These are phyloP conservation scores for Pneumocystis canis DNA, from an alignment of 1,139 yeast species.

Conservation along the genomic window DNA sequence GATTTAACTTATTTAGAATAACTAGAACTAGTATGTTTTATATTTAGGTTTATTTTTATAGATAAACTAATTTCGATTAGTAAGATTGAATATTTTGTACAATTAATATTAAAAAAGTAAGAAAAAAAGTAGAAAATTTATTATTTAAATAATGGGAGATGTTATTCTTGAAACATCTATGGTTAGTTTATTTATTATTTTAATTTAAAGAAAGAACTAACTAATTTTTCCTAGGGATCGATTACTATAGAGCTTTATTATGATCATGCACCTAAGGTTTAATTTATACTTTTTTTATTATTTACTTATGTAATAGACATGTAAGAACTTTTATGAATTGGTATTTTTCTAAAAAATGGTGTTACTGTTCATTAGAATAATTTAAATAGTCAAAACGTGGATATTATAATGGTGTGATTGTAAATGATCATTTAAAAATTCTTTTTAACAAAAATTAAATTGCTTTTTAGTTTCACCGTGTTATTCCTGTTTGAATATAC, in stretches of 20 bases:
- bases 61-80: too few species aligned
- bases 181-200: neutral
- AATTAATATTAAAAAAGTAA: neutral
- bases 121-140: neutral
- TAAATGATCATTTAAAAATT: slow-evolving; percentile 1
- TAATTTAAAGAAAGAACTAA: slow-evolving; percentile 1
- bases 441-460: neutral
- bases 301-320: slow-evolving; percentile 14
- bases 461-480: slow-evolving; percentile 27
- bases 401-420: slow-evolving; percentile 21
- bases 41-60: too few species aligned
- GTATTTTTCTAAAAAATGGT: slow-evolving; percentile 2
- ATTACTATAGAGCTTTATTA: slow-evolving; percentile 22
- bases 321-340: slow-evolving; percentile 20
- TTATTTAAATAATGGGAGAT: neutral
- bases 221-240: slow-evolving; percentile 17
- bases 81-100: neutral
- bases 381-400: slow-evolving; percentile 16
- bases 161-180: neutral
- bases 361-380: neutral
- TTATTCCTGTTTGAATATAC: slow-evolving; percentile 19
- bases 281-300: neutral
- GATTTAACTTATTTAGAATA: neutral
- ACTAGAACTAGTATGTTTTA: neutral
- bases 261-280: slow-evolving; percentile 22